Base-by-base conservation (phyloP, 192 early-diverging fungal genomes). In the Podila horticola region DNA sequence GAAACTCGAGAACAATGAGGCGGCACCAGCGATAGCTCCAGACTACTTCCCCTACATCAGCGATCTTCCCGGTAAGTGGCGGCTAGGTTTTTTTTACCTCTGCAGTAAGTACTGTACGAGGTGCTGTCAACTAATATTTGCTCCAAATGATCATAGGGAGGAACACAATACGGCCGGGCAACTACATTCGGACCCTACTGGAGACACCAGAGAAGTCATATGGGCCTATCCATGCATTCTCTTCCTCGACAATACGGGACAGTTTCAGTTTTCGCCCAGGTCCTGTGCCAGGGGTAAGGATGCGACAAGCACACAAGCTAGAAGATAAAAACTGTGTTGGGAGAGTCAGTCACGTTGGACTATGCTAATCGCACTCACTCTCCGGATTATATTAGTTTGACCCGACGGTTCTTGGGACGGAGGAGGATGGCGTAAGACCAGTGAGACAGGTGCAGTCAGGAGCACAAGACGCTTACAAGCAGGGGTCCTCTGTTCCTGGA, bases 181-280 rank as follows among this genome's bases (percentile, higher is more conserved):
- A 81, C 67, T 73, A 81, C 41, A 81, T 81, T 51, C 65, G 77
- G 20, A 67, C 66, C 20, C 24, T 81, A 3, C 31, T 81, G 71
- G 77, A 81, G n/a, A 66, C 70, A 22, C 77, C 77, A 28, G 77
- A 81, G 41, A 81, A 81, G 49, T 52, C 41, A 17, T 81, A 81
- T 57, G 71, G 71, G 41, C 77, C 66, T 33, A 81, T 81, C 34
- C 77, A 81, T 22, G 13, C 52, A 6, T 81, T 81, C n/a, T 52
- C 77, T 2, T 59, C 65, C 5, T 81, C 77, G 26, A 81, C 77
- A 26, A 41, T 81, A 34, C 51, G 71, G 29, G 71, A 81, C 52
- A 62, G 66, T n/a, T 81, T 81, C 51, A 81, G 62, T 67, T 66
- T 81, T 62, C 70, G 77, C 9, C 71, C 71, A 38, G 77, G 77